Evolutionary conservation across 192 early-diverging fungal genomes (phyloP).

Genomic region (Funneliformis mosseae): DNA sequence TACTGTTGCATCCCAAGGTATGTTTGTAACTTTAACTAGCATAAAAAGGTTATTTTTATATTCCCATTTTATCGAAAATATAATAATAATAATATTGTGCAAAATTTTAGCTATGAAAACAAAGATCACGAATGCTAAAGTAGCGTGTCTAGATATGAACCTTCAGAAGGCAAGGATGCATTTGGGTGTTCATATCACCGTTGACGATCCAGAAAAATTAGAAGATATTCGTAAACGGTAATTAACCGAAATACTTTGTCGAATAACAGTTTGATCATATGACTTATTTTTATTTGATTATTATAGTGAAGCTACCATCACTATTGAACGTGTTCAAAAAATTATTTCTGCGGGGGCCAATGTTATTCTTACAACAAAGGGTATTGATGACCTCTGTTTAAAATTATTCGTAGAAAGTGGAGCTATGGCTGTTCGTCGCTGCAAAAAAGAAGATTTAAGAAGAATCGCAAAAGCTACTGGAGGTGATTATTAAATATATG

Average conservation of each 20-base stretch:
- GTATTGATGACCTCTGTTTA: constrained; percentile 98
- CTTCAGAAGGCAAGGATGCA: constrained; percentile 98
- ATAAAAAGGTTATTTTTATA: neutral
- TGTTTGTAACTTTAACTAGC: no score
- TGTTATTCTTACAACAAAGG: constrained; percentile 97
- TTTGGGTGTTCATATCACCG: constrained; percentile 95
- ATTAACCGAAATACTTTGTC: neutral
- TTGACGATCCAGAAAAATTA: constrained; percentile 97
- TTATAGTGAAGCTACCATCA: constrained; percentile 90
- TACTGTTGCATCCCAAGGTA: constrained; percentile 86
- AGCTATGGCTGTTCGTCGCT: constrained; percentile 94
- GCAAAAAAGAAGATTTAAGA: constrained; percentile 96
- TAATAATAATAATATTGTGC: neutral
- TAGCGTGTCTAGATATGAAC: constrained; percentile 98
- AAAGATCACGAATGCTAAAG: constrained; percentile 84
- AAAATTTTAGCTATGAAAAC: constrained; percentile 80
- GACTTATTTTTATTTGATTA: neutral
- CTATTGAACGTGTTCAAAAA: constrained; percentile 93
- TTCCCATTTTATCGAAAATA: no score
- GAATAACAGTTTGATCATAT: neutral
- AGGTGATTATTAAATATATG: constrained; percentile 44
- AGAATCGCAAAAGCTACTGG: constrained; percentile 98
- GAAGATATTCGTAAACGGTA: constrained; percentile 93
- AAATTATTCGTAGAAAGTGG: constrained; percentile 99
- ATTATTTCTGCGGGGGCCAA: constrained; percentile 95